Conservation (phyloP, 2,329 filamentous ascomycete species). For the Emericellopsis atlantica region DNA sequence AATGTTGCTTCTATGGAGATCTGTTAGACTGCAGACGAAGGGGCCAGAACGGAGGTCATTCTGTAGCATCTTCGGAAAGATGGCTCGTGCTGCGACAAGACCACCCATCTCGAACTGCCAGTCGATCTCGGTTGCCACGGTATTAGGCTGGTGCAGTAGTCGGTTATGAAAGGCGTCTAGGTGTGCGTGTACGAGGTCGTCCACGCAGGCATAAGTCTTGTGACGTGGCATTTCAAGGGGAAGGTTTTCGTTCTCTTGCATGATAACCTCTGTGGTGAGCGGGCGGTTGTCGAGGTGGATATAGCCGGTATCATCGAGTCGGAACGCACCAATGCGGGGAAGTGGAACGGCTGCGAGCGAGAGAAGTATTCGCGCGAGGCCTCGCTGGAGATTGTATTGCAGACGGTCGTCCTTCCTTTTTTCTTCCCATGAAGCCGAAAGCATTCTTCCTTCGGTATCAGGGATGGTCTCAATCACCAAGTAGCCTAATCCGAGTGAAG, state of each 20-base stretch:
- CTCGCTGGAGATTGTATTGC: conserved; percentile 14
- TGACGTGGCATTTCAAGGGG: conserved; percentile 4
- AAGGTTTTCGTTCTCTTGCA: conserved; percentile 8
- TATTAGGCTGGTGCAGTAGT: conserved; percentile 8
- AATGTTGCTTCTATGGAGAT: conserved; percentile 19
- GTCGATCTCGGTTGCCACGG: conserved; percentile 5
- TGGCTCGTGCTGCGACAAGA: conserved; percentile 5
- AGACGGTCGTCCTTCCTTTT: conserved; percentile 6
- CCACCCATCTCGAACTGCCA: conserved; percentile 6
- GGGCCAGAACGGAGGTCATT: conserved; percentile 11
- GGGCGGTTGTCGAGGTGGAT: conserved; percentile 13
- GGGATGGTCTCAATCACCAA: conserved; percentile 9
- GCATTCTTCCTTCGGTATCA: conserved; percentile 6
- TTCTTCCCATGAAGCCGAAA: conserved; percentile 9
- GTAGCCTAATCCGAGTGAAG: conserved; percentile 7
- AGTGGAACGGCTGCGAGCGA: conserved; percentile 14
- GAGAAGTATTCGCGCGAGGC: conserved; percentile 14
- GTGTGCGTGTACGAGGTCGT: conserved; percentile 6
- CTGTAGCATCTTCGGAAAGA: conserved; percentile 8
- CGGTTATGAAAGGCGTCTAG: conserved; percentile 7
- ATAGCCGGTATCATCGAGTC: conserved; percentile 14
- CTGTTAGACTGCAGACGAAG: conserved; percentile 14
- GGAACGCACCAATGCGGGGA: conserved; percentile 13
- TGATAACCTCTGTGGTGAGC: conserved; percentile 4
- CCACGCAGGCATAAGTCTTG: conserved; percentile 5